Conservation (phyloP, 257 asterid species). For the Solanum chmielewskii region DNA sequence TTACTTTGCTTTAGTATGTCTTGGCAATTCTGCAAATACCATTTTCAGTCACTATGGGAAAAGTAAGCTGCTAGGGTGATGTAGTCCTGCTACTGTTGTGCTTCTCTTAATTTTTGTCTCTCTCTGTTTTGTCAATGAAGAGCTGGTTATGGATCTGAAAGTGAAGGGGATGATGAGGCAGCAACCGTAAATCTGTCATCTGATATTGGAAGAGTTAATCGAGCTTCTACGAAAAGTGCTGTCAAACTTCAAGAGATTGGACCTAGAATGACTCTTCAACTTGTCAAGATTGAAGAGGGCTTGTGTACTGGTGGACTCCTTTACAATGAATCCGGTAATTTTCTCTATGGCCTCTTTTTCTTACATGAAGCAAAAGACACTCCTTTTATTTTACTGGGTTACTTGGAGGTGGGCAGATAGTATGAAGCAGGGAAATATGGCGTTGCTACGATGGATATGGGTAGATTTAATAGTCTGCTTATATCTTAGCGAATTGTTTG, state of each 20-base stretch:
- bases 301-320: conserved; percentile 69
- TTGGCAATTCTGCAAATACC: neutral
- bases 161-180: conserved; percentile 92
- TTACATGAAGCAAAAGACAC: neutral
- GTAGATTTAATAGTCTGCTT: neutral
- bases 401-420: neutral
- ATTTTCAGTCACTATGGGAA: neutral
- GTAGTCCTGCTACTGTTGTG: neutral
- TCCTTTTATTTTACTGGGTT: neutral
- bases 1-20: neutral
- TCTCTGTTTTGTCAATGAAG: conserved; percentile 18
- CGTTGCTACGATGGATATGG: neutral
- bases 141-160: conserved; percentile 95
- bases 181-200: conserved; percentile 62
- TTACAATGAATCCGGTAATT: conserved; percentile 15
- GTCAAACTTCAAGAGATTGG: conserved; percentile 92
- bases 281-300: conserved; percentile 69
- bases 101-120: neutral
- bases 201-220: conserved; percentile 71
- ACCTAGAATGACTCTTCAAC: conserved; percentile 83
- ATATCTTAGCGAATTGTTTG: neutral
- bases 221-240: conserved; percentile 75
- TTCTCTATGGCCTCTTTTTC: neutral
- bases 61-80: neutral
- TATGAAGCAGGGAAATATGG: neutral